Conservation (phyloP, 768 basidiomycete genomes). For the Zangia roseola region DNA sequence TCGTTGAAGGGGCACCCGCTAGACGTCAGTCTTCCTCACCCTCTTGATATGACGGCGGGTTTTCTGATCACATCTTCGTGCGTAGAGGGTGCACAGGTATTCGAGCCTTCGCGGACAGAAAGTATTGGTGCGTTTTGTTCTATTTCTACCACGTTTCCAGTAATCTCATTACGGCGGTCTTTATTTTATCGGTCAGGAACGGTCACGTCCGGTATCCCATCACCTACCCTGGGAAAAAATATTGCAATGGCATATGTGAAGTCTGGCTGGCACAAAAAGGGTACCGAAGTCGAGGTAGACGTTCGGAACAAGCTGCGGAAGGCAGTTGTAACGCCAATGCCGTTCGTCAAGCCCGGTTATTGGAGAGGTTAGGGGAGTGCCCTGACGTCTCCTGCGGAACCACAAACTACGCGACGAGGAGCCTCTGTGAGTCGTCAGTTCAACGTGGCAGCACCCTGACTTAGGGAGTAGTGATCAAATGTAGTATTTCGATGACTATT, state of each 20-base stretch:
- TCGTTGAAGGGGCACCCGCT: conserved; percentile 84
- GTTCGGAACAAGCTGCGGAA: conserved; percentile 78
- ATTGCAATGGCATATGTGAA: conserved; percentile 95
- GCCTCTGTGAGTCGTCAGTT: too few relatives aligned
- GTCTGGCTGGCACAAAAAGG: conserved; percentile 86
- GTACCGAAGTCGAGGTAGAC: conserved; percentile 80
- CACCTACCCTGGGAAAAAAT: conserved; percentile 84
- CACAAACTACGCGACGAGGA: too few relatives aligned
- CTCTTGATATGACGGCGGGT: background rate
- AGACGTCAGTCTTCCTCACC: conserved; percentile 50
- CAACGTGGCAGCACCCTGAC: too few relatives aligned
- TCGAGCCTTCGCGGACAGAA: conserved; percentile 51
- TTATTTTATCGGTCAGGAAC: conserved; percentile 41
- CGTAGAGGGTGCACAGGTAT: conserved; percentile 78
- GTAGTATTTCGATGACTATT: too few relatives aligned
- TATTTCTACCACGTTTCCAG: too few relatives aligned
- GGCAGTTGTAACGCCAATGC: conserved; percentile 79
- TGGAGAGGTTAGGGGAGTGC: conserved; percentile 61
- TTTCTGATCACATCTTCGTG: background rate
- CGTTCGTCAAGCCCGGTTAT: conserved; percentile 83
- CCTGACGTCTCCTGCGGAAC: too few relatives aligned
- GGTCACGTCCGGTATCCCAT: conserved; percentile 95
- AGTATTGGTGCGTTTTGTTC: conserved; percentile 48
- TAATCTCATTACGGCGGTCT: conserved; percentile 2
- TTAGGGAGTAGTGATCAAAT: too few relatives aligned